Evolutionary conservation across 148 eudicot species (phyloP), one percentile per base, ranked within the genome.

Genomic region (Rhododendron griersonianum): DNA sequence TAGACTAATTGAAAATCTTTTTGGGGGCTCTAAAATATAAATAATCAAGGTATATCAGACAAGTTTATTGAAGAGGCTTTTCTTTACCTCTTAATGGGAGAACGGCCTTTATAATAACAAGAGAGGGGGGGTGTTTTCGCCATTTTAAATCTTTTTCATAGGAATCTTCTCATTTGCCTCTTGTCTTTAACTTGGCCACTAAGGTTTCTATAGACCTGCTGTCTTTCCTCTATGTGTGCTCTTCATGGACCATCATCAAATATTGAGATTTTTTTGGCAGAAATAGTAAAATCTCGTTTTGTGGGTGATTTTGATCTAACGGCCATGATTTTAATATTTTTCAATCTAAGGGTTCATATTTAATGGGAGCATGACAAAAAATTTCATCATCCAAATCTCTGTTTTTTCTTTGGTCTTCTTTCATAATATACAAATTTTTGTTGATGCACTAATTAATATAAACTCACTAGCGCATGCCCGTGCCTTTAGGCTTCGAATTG

Each of bases 111-210:
- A 63, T 84, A 73, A 18, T 41, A 39, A 39, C 83, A 39, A 39
- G 8, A 61, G 28, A 30, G 2, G 35, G 87, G 44, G 84, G 87
- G 85, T 86, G 33, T 57, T 86, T 86, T 81, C 21, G 85, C 81
- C 73, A 89, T 21, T 84, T 84, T 33, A 59, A 18, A 21, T n/a
- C 44, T 41, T 51, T 76, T 21, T n/a, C 59, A 41, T 33, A 16
- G 47, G 39, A 25, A 55, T 71, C 61, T 45, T 82, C 55, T 75
- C 21, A 55, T 74, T 74, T 82, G 79, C 51, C 47, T 44, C 71
- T 83, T 61, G 63, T 76, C 83, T 82, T 87, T 85, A 81, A 87
- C 91, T 89, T 89, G 87, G 84, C 85, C 83, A 61, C 79, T 85
- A 89, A 87, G 91, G 67, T 69, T 87, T 79, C 86, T 51, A 7